Evolutionary conservation across 306 rosid genomes (phyloP).

Genomic region (Pueraria montana): DNA sequence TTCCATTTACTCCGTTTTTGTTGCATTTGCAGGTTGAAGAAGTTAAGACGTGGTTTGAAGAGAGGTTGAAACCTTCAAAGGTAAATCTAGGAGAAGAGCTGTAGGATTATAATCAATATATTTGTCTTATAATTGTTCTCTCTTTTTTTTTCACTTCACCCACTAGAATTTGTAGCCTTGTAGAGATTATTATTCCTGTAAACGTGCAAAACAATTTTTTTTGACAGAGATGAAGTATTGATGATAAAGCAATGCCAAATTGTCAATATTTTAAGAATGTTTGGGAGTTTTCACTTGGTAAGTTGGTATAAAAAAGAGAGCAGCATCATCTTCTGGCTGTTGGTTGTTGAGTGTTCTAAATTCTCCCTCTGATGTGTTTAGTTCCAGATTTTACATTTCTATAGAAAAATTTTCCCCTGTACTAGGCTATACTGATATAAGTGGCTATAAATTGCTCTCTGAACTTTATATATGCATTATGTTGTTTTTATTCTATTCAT

Average conservation of each 20-base stretch:
- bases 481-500: background rate
- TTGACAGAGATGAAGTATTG: constrained; percentile 15
- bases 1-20: constrained; percentile 25
- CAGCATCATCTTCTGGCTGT: constrained; percentile 22
- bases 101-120: background rate
- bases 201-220: constrained; percentile 8
- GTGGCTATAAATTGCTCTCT: constrained; percentile 28
- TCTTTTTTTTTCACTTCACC: constrained; percentile 10
- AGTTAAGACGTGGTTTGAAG: constrained; percentile 82
- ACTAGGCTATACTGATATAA: constrained; percentile 29
- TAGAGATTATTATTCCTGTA: constrained; percentile 20
- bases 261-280: constrained; percentile 18
- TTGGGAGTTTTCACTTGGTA: background rate
- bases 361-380: constrained; percentile 24
- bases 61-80: constrained; percentile 76
- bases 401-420: background rate
- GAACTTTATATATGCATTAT: constrained; percentile 8
- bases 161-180: background rate
- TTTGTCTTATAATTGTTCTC: background rate
- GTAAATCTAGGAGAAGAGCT: constrained; percentile 52
- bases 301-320: constrained; percentile 8
- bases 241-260: constrained; percentile 27
- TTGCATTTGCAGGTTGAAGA: constrained; percentile 77
- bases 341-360: constrained; percentile 29
- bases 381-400: constrained; percentile 12